Conservation (phyloP, 2,329 filamentous ascomycete species). For the Paracorniculantispora psalliotae region DNA sequence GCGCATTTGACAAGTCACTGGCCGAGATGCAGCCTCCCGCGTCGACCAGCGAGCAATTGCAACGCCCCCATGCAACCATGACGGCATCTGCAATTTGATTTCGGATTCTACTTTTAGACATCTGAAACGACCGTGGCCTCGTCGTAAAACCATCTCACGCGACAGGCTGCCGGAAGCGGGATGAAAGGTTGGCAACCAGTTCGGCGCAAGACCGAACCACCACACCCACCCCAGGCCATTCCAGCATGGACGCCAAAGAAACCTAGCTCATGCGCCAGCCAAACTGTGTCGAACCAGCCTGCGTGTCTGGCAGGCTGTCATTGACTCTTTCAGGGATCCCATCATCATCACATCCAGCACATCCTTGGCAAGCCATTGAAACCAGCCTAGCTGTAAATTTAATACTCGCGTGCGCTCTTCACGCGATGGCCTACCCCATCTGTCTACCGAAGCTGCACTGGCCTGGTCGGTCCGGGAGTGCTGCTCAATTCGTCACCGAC, state of each 20-base stretch:
- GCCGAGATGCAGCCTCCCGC: background rate
- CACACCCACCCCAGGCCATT: background rate
- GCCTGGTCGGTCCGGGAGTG: background rate
- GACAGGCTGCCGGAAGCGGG: slow-evolving; percentile 6
- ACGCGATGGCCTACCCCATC: background rate
- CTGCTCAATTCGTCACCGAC: slow-evolving; percentile 4
- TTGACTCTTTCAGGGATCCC: background rate
- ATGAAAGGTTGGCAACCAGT: background rate
- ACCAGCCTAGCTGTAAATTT: background rate
- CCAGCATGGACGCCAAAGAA: background rate
- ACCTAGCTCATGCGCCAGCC: background rate
- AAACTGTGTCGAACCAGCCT: background rate
- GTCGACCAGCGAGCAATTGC: background rate
- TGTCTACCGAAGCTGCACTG: background rate
- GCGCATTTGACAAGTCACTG: background rate
- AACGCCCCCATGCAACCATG: background rate
- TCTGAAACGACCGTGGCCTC: too few species aligned
- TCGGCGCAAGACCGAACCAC: background rate
- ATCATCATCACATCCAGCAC: background rate
- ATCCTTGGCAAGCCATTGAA: background rate
- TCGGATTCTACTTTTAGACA: background rate
- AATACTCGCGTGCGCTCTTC: background rate
- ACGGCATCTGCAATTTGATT: background rate
- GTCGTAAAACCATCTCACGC: background rate
- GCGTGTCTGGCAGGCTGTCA: background rate